Conservation (phyloP, 768 basidiomycete genomes). For the Lactifluus rugatus region DNA sequence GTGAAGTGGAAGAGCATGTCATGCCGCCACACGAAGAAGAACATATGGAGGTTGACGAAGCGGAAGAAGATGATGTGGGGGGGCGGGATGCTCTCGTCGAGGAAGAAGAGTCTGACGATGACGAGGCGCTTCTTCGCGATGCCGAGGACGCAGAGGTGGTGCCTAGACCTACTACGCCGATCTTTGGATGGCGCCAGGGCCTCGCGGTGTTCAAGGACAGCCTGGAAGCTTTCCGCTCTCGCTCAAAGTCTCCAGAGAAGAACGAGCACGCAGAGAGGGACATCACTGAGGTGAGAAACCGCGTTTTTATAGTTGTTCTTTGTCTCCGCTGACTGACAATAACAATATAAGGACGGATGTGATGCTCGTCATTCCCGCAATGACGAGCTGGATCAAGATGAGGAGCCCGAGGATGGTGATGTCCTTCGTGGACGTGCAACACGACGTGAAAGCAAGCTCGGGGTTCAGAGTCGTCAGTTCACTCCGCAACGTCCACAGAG, state of each 20-base stretch:
- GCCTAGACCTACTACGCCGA: conserved; percentile 25
- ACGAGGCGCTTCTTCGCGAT: conserved; percentile 25
- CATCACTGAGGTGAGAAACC: conserved; percentile 2
- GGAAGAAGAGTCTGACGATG: conserved; percentile 17
- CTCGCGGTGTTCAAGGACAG: conserved; percentile 27
- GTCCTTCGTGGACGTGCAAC: conserved; percentile 10
- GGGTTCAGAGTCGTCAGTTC: conserved; percentile 11
- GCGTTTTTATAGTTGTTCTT: neutral
- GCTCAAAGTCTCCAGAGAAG: conserved; percentile 22
- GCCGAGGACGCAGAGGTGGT: conserved; percentile 21
- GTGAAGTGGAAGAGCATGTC: conserved; percentile 16
- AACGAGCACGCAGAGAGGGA: conserved; percentile 11
- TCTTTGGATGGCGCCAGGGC: conserved; percentile 28
- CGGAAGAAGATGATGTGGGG: conserved; percentile 7
- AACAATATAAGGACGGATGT: neutral
- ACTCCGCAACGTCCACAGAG: conserved; percentile 24
- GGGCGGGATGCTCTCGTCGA: conserved; percentile 6
- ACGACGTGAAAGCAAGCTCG: neutral
- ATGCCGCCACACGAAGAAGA: conserved; percentile 18
- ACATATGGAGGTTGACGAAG: conserved; percentile 16
- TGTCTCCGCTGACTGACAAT: neutral
- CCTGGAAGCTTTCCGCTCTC: conserved; percentile 26
- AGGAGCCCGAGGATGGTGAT: conserved; percentile 8
- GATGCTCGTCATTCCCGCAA: conserved; percentile 3
- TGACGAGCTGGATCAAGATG: conserved; percentile 21